phyloP scores from a whole-genome alignment of 1,284 basidiomycete genomes.

The Porodaedalea pini region DNA sequence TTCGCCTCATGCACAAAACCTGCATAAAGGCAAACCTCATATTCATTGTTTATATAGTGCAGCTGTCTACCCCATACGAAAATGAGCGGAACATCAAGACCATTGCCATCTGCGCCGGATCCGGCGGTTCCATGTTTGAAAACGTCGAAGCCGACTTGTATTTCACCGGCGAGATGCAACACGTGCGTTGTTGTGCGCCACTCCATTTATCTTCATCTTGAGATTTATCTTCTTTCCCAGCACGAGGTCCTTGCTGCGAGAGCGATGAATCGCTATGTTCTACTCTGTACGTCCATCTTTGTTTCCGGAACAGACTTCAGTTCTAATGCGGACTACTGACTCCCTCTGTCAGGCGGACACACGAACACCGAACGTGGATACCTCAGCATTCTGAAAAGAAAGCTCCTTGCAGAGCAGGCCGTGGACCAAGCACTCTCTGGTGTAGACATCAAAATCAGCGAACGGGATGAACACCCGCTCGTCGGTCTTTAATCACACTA shows the following conservation, averaged over 20 bases:
- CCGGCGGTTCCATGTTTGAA: slow-evolving; percentile 71
- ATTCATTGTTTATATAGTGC: slow-evolving; percentile 47
- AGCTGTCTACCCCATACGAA: slow-evolving; percentile 59
- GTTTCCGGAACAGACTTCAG: slow-evolving; percentile 6
- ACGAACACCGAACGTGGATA: slow-evolving; percentile 89
- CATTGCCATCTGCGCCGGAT: slow-evolving; percentile 84
- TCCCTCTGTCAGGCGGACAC: slow-evolving; percentile 60
- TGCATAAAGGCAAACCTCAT: neutral
- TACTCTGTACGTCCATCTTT: slow-evolving; percentile 60
- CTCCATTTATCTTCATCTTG: slow-evolving; percentile 10
- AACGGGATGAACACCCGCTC: slow-evolving; percentile 58
- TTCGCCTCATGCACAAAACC: neutral
- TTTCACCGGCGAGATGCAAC: slow-evolving; percentile 89
- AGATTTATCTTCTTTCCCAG: slow-evolving; percentile 36
- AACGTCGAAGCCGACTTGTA: slow-evolving; percentile 76
- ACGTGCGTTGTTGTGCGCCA: slow-evolving; percentile 48
- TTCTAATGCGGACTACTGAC: neutral
- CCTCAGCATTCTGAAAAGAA: slow-evolving; percentile 58
- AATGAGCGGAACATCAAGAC: slow-evolving; percentile 39
- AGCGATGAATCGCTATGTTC: slow-evolving; percentile 68
- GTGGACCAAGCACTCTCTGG: slow-evolving; percentile 30
- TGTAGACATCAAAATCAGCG: slow-evolving; percentile 56
- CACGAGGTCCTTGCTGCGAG: slow-evolving; percentile 81
- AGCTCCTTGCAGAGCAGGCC: slow-evolving; percentile 40
- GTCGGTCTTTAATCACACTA: slow-evolving; percentile 34